Percentiles rank a stretch among this genome's conserved stretches.
These are phyloP conservation scores for Arachnomyces sp. DNA, from an alignment of 2,329 filamentous ascomycete genomes.

Conservation along the genomic window DNA sequence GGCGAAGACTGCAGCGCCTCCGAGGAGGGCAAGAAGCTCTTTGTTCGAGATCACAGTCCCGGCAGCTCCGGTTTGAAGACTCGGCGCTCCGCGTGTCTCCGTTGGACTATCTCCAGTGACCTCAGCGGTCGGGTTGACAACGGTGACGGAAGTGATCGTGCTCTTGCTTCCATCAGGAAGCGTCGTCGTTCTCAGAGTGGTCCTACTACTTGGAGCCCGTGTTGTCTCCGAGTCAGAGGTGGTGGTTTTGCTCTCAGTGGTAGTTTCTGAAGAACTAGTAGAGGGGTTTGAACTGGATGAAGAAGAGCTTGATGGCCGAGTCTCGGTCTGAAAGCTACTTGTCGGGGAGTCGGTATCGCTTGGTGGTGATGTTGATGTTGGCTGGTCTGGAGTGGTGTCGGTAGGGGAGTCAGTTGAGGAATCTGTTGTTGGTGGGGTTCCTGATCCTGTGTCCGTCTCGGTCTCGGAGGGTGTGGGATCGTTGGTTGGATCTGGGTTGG, in stretches of 20 bases:
- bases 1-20: conserved; percentile 33
- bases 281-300: conserved; percentile 21
- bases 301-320: conserved; percentile 8
- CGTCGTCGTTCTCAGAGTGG: conserved; percentile 34
- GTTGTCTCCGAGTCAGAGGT: conserved; percentile 15
- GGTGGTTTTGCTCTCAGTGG: conserved; percentile 5
- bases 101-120: conserved; percentile 15
- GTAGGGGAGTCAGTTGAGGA: conserved; percentile 2
- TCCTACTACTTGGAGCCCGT: conserved; percentile 27
- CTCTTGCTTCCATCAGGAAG: conserved; percentile 33
- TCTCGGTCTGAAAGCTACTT: conserved; percentile 2
- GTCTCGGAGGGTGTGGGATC: conserved; percentile 4
- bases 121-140: conserved; percentile 32
- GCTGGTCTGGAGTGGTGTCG: conserved; percentile 1
- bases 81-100: conserved; percentile 21
- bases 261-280: conserved; percentile 16
- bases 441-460: background rate
- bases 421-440: too few relatives aligned
- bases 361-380: background rate
- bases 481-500: conserved; percentile 5
- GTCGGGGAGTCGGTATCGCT: background rate
- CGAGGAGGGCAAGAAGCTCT: conserved; percentile 33
- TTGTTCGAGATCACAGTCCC: conserved; percentile 23
- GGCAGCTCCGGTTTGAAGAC: conserved; percentile 34
- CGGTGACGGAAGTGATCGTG: conserved; percentile 39